Evolutionary conservation across 1,284 basidiomycete species (phyloP).

Genomic region (Apiotrichum siamense): DNA sequence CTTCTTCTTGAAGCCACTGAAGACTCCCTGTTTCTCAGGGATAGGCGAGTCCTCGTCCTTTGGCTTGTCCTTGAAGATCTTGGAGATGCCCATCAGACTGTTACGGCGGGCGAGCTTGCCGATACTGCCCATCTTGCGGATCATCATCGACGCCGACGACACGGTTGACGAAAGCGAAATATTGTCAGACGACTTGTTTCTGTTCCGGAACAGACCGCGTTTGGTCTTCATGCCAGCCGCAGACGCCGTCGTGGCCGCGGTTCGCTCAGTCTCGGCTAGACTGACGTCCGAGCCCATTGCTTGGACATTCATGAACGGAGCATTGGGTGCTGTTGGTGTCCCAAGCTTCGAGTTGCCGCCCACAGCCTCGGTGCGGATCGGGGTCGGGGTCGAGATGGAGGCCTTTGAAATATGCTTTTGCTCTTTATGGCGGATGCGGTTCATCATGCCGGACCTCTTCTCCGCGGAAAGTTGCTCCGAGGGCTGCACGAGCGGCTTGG

Average conservation of each 20-base stretch:
- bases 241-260: constrained; percentile 23
- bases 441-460: constrained; percentile 54
- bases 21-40: constrained; percentile 41
- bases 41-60: constrained; percentile 53
- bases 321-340: constrained; percentile 18
- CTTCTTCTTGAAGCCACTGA: constrained; percentile 44
- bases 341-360: too few species aligned
- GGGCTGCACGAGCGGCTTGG: constrained; percentile 7
- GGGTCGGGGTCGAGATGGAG: constrained; percentile 8
- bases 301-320: constrained; percentile 28
- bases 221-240: constrained; percentile 30
- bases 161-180: constrained; percentile 96
- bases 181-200: constrained; percentile 93
- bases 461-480: constrained; percentile 42
- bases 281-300: constrained; percentile 37
- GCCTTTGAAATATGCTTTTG: constrained; percentile 23
- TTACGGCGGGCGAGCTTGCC: constrained; percentile 86
- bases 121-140: constrained; percentile 89
- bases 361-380: constrained; percentile 4
- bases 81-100: constrained; percentile 82
- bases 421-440: constrained; percentile 54
- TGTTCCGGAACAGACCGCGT: constrained; percentile 65
- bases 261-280: constrained; percentile 39
- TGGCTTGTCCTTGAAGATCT: constrained; percentile 85
- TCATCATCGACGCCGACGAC: constrained; percentile 92